Base-by-base conservation (phyloP, 257 asterid genomes). In the Solanum medicagineum region DNA sequence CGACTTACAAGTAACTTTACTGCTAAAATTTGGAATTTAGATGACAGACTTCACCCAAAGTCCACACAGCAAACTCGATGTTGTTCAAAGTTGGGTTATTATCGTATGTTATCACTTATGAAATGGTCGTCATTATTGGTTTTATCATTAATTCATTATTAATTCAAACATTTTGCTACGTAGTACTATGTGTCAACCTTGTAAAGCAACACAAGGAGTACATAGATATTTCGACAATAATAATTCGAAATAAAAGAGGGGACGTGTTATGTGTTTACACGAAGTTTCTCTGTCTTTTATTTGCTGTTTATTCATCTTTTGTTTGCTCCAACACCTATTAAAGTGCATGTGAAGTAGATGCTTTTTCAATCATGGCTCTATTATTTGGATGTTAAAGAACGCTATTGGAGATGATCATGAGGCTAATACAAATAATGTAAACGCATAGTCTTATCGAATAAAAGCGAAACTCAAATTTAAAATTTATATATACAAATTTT, bases 391-490 rank as follows among this genome's bases (percentile, higher is more conserved):
- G 81, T n/a, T 7, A 7, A 3, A 47, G 13, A 36, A 16, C 10
- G 55, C 75, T 32, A 15, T 68, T 17, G 49, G 4, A 16, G 42
- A 36, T 36, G 29, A 20, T 59, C 15, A 36, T 69, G 51, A 36
- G 8, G 36, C 16, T 16, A 15, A 69, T 16, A 17, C 12, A 36
- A 68, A 32, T 69, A 36, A 69, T 36, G 77, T 4, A 36, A 36
- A 16, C 4, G 15, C 15, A 7, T 2, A 6, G 15, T 3, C 47
- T 9, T 36, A 8, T 32, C 49, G 1, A 24, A 26, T 3, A 1
- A 1, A 13, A 6, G 0, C 12, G 26, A 2, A 19, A 5, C 4
- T 3, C 0, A 5, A 0, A 4, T 12, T 24, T 62, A 6, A 11
- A 62, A 0, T 62, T 62, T 62, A 62, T 11, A 2, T 4, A 5